These are phyloP conservation scores for Herpotrichia juniperi DNA, from an alignment of 2,329 filamentous ascomycete genomes.

Conservation along the genomic window DNA sequence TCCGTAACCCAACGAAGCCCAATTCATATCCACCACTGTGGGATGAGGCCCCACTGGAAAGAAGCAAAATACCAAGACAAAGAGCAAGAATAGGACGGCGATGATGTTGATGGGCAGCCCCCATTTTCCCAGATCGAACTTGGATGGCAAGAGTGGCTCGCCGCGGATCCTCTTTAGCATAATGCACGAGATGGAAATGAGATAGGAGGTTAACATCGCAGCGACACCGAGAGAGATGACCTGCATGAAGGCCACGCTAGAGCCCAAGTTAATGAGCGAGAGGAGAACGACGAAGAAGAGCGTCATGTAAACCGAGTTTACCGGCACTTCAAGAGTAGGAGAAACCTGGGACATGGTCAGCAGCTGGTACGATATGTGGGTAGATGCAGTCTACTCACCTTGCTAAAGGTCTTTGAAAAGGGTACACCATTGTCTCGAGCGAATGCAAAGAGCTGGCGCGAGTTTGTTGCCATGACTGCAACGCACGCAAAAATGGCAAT, in stretches of 20 bases:
- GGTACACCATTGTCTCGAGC: slow-evolving; percentile 3
- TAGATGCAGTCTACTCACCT: slow-evolving; percentile 19
- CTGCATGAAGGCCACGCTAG: slow-evolving; percentile 7
- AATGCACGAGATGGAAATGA: slow-evolving; percentile 12
- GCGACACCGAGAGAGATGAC: slow-evolving; percentile 26
- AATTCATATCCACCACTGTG: slow-evolving; percentile 7
- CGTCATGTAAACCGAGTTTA: slow-evolving; percentile 33
- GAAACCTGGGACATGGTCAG: slow-evolving; percentile 30
- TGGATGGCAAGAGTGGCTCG: not conserved
- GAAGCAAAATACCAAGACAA: slow-evolving; percentile 9
- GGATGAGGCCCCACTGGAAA: not conserved
- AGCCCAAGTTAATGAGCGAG: slow-evolving; percentile 54
- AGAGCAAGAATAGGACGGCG: not conserved
- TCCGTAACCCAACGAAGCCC: slow-evolving; percentile 5
- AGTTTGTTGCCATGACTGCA: slow-evolving; percentile 44
- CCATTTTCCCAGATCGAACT: not conserved
- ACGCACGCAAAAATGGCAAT: slow-evolving; percentile 22
- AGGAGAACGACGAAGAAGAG: slow-evolving; percentile 48
- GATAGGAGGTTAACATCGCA: slow-evolving; percentile 33
- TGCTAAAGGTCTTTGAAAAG: no score
- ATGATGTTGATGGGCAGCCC: slow-evolving; percentile 6
- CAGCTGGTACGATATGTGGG: slow-evolving; percentile 21
- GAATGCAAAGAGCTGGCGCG: slow-evolving; percentile 49
- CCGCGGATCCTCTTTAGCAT: not conserved
- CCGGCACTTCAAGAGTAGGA: slow-evolving; percentile 36